Conservation (phyloP, 495 filamentous ascomycete genomes). For the Letharia columbiana region DNA sequence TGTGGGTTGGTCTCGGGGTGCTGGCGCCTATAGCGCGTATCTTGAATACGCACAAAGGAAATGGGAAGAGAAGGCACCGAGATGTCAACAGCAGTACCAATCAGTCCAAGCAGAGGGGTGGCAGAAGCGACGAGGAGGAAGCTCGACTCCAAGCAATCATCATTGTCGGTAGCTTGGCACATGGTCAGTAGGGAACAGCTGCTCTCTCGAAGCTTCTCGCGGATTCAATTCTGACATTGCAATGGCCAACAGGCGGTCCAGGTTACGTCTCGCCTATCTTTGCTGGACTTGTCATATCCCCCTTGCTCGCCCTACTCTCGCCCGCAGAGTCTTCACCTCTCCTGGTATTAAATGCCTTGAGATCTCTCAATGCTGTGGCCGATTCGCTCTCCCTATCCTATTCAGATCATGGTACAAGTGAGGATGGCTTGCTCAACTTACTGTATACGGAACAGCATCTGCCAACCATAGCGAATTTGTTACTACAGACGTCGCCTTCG, state of each 20-base stretch:
- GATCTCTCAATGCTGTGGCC: slow-evolving; percentile 62
- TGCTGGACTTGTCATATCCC: slow-evolving; percentile 52
- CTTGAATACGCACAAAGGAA: slow-evolving; percentile 36
- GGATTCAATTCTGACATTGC: slow-evolving; percentile 21
- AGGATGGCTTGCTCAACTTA: slow-evolving; percentile 48
- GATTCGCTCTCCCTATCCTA: slow-evolving; percentile 49
- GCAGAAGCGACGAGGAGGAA: slow-evolving; percentile 47
- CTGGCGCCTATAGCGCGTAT: slow-evolving; percentile 58
- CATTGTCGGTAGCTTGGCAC: slow-evolving; percentile 71
- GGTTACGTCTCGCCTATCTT: slow-evolving; percentile 68
- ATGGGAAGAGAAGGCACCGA: slow-evolving; percentile 33
- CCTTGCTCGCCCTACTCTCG: slow-evolving; percentile 58
- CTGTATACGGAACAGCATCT: slow-evolving; percentile 57
- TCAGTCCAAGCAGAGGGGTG: slow-evolving; percentile 21
- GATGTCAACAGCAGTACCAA: slow-evolving; percentile 32
- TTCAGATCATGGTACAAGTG: slow-evolving; percentile 36
- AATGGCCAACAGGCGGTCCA: slow-evolving; percentile 58
- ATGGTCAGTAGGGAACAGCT: slow-evolving; percentile 48
- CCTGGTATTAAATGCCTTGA: slow-evolving; percentile 63
- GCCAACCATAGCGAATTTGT: slow-evolving; percentile 50
- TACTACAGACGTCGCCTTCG: slow-evolving; percentile 48
- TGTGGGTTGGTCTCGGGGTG: slow-evolving; percentile 60
- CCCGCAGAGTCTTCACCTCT: slow-evolving; percentile 54
- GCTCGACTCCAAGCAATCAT: slow-evolving; percentile 71
- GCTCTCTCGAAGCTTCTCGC: neutral